Percentiles rank a stretch among this genome's conserved stretches.
Evolutionary conservation across 176 grass and related monocot genomes (phyloP).

Genomic region (Areca catechu): DNA sequence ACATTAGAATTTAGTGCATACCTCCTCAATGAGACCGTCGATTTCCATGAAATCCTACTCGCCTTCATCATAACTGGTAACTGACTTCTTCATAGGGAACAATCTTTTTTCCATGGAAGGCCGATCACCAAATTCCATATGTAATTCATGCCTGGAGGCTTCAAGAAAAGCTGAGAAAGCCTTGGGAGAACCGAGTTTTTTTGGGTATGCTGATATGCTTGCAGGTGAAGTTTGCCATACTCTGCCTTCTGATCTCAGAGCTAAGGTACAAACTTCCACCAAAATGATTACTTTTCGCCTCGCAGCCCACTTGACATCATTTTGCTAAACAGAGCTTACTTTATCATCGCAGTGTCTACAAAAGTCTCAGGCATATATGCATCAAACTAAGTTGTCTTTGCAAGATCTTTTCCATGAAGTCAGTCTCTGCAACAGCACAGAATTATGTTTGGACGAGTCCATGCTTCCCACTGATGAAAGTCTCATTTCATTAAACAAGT

Average conservation of each 20-base stretch:
- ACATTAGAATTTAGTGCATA: too few species aligned
- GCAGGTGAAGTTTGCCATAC: neutral
- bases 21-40: too few species aligned
- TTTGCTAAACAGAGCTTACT: neutral
- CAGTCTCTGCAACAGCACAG: neutral
- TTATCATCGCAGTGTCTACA: neutral
- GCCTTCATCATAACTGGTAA: too few species aligned
- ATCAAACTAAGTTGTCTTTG: neutral
- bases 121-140: neutral
- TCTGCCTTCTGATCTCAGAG: neutral
- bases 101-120: neutral
- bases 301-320: too few species aligned
- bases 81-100: neutral
- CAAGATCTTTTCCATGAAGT: neutral
- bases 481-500: neutral
- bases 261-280: neutral
- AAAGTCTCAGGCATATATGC: neutral
- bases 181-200: neutral
- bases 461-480: neutral
- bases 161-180: constrained; percentile 1
- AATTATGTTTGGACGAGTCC: neutral
- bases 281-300: neutral
- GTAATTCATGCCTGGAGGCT: neutral
- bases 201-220: neutral
- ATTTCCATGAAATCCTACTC: too few species aligned